These are phyloP conservation scores for Capniomyces stellatus DNA, from an alignment of 371 early-diverging fungal genomes.

Conservation along the genomic window DNA sequence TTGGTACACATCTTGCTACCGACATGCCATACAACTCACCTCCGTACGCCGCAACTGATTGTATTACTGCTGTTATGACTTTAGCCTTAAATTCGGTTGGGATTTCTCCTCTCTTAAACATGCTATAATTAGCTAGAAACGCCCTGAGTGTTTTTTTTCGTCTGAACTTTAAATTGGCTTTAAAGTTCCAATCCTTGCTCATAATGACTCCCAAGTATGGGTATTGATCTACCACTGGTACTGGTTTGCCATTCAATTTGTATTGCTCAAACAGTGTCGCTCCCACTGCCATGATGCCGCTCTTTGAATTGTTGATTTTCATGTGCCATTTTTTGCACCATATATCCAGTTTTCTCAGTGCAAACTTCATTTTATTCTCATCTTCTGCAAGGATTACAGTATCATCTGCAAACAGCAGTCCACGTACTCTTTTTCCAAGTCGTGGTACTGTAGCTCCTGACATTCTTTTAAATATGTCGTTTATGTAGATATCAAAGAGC, in stretches of 20 bases:
- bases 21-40: background rate
- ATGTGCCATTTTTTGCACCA: background rate
- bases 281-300: background rate
- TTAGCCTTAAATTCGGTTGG: background rate
- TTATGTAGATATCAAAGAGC: background rate
- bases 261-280: background rate
- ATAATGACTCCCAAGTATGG: background rate
- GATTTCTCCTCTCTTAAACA: background rate
- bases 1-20: background rate
- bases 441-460: background rate
- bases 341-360: background rate
- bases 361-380: background rate
- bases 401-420: conserved; percentile 2
- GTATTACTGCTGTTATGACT: background rate
- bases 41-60: background rate
- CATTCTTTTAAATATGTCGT: background rate
- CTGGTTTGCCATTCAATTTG: background rate
- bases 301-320: background rate
- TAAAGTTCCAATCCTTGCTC: background rate
- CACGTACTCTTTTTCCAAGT: background rate
- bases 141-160: background rate
- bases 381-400: background rate
- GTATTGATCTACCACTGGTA: background rate
- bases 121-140: background rate
- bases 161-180: background rate